A percentile compares a stretch with the other conserved stretches of the same genome.
Evolutionary conservation across 2,329 filamentous ascomycete species (phyloP).

Genomic region (Fusarium sp.): DNA sequence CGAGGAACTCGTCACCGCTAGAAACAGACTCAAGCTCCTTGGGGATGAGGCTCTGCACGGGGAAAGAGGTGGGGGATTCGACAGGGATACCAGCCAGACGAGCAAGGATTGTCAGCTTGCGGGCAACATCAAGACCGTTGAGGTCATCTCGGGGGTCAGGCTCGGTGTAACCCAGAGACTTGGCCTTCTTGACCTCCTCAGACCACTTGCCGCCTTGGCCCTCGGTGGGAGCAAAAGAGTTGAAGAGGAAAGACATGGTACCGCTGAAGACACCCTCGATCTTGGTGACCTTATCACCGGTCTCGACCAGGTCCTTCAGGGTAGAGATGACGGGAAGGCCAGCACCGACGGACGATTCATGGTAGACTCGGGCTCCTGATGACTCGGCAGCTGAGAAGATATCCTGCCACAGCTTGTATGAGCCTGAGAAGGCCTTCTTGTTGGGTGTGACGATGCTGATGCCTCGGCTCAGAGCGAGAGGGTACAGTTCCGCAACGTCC

Average conservation of each 20-base stretch:
- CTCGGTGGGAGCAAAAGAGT: constrained; percentile 88
- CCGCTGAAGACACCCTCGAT: constrained; percentile 98
- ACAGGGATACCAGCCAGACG: constrained; percentile 85
- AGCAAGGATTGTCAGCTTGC: constrained; percentile 95
- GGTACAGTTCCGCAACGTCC: constrained; percentile 86
- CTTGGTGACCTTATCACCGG: constrained; percentile 89
- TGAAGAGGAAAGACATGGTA: constrained; percentile 98
- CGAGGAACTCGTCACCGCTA: constrained; percentile 88
- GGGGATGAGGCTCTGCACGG: constrained; percentile 93
- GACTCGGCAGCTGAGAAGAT: constrained; percentile 82
- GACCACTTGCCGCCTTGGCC: constrained; percentile 86
- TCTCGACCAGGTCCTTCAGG: constrained; percentile 92
- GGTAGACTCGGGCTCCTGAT: constrained; percentile 86
- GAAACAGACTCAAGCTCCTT: constrained; percentile 82
- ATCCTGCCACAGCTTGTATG: constrained; percentile 83
- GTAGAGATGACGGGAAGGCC: constrained; percentile 95
- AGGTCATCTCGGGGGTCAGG: constrained; percentile 88
- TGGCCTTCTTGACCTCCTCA: constrained; percentile 90
- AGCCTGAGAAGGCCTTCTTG: constrained; percentile 96
- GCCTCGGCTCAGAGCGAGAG: constrained; percentile 81
- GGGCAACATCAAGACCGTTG: constrained; percentile 90
- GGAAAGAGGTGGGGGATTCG: constrained; percentile 87
- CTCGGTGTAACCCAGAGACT: constrained; percentile 92
- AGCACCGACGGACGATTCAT: constrained; percentile 94
- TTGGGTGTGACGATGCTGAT: constrained; percentile 96